Evolutionary conservation across 1,284 basidiomycete genomes (phyloP).

Genomic region (Cryptococcus sp.): DNA sequence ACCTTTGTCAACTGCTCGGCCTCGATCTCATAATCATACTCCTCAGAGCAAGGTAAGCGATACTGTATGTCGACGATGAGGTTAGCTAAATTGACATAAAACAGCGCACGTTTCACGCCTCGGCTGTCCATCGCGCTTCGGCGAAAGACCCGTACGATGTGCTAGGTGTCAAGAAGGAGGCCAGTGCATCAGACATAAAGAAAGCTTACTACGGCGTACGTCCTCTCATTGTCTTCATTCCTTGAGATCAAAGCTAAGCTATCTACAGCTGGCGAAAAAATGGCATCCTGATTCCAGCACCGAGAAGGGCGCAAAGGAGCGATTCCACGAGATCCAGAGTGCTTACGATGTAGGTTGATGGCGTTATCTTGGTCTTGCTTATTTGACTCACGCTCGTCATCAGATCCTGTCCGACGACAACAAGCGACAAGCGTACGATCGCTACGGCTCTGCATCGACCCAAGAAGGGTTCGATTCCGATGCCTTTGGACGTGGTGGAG

Average conservation of each 20-base stretch:
- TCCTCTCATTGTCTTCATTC: constrained; percentile 5
- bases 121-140: constrained; percentile 59
- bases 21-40: too few relatives aligned
- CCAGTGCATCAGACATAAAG: constrained; percentile 87
- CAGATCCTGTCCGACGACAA: constrained; percentile 91
- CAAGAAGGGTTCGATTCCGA: constrained; percentile 92
- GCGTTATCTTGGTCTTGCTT: neutral
- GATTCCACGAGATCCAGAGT: constrained; percentile 94
- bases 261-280: constrained; percentile 84
- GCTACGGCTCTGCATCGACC: constrained; percentile 91
- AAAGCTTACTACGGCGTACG: constrained; percentile 89
- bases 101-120: constrained; percentile 75
- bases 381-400: constrained; percentile 14
- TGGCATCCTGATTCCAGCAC: constrained; percentile 98
- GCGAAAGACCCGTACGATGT: constrained; percentile 90
- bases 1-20: neutral
- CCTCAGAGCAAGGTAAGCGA: neutral
- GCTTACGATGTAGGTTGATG: constrained; percentile 85
- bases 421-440: constrained; percentile 90
- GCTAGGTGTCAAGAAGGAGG: constrained; percentile 83
- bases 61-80: too few relatives aligned
- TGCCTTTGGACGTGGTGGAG: constrained; percentile 65
- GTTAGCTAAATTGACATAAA: neutral
- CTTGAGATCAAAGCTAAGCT: constrained; percentile 6
- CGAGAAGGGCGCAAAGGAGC: constrained; percentile 84